Base-by-base conservation (phyloP, 176 grass and related monocot genomes). In the Aegilops speltoides region DNA sequence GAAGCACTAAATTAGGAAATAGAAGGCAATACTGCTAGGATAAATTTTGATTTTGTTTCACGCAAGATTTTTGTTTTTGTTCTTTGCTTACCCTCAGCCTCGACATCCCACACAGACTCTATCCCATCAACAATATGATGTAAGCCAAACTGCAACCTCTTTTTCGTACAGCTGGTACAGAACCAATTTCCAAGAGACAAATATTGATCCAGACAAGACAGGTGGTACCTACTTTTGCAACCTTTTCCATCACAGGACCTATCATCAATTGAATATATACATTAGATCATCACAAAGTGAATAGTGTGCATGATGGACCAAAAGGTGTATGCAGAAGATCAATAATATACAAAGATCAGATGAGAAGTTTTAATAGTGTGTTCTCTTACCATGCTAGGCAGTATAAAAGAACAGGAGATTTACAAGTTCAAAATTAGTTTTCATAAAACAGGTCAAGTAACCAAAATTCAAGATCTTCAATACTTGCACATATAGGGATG, bases 221-320 rank as follows among this genome's bases (percentile, higher is more conserved):
- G 64, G 76, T 98, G 95, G 62, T 82, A 98, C 25, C 68, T 79
- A 79, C 46, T 91, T 79, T 87, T 90, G 75, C 93, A 98, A 68
- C 34, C 88, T 92, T 93, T 92, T 77, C 93, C 95, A 83, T 85
- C 83, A 90, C 95, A 98, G 24, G 69, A 90, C 72, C 95, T 98
- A 68, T 82, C 48, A 43, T 23, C 38, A 76, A 84, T 84, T 76
- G 11, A 84, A 75, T 12, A 46, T 33, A 32, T 84, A 48, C 71
- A 46, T 84, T 10, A 48, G 12, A 34, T 17, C 65, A 75, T 73
- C 12, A 11, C 60, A 38, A 69, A 81, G 81, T 88, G 77, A 73
- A 78, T 64, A 92, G 73, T 91, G 89, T 89, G 64, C 40, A 75
- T 61, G 82, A 86, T 45, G 40, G 79, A 54, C 87, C 87, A 75